Base-by-base conservation (phyloP, 805 yeast genomes). In the Pichia pseudocactophila region DNA sequence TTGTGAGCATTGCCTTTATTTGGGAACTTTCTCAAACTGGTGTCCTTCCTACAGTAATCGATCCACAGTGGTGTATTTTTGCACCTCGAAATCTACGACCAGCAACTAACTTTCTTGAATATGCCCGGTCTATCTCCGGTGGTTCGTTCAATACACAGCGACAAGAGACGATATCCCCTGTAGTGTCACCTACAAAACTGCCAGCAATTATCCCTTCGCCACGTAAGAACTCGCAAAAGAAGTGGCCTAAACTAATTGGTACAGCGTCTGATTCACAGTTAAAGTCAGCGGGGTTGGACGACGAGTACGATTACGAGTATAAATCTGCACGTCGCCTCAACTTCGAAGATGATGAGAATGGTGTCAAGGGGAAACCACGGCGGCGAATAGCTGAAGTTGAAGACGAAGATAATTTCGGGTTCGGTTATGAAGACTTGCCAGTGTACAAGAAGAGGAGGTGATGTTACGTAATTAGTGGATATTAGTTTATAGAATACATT, bases 51-150 rank as follows among this genome's bases (percentile, higher is more conserved):
- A 66, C 66, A 37, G 50, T 77, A 2, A 52, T 65, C 41, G 71
- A 74, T 43, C 59, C 64, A 19, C 56, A 61, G 30, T 77, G 82
- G 82, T 76, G 83, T 51, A 56, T 78, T 2, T 75, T 64, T 56
- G 76, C 75, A 2, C 62, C 62, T 4, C 42, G 49, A 34, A 44
- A 39, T n/a, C 35, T 50, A 9, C 46, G 39, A 18, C 58, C 58
- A 3, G 55, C 52, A 0, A 46, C 43, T 35, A 54, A 47, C 33
- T 52, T 49, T 33, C 32, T 53, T 39, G 53, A 51, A 27, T 52
- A 53, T 34, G 51, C 52, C 2, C 42, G 54, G 27, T 45, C 34
- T 1, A 39, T 53, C 9, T 46, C 55, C 9, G 48, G 45, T 5
- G 56, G 56, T 5, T 46, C 51, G 6, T 52, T 54, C 27, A 48